These are phyloP conservation scores for Chenopodium quinoa DNA, from an alignment of 148 eudicot species.

Conservation along the genomic window DNA sequence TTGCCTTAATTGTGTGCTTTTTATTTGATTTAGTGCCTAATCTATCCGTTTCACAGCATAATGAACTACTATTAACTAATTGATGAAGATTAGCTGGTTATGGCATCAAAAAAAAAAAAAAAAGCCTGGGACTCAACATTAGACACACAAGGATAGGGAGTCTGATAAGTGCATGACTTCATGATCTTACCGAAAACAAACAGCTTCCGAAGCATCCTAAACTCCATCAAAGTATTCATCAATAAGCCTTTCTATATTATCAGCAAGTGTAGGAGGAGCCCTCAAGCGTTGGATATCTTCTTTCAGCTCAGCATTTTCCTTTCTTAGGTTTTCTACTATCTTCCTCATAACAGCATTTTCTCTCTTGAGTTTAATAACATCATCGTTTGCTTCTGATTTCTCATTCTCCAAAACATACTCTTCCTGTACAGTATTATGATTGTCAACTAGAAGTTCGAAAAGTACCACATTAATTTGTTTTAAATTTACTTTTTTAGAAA, in stretches of 20 bases:
- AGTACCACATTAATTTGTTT: not conserved
- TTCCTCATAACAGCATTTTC: constrained; percentile 28
- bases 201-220: not conserved
- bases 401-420: constrained; percentile 11
- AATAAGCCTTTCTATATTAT: constrained; percentile 26
- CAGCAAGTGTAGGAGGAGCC: constrained; percentile 8
- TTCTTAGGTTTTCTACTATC: constrained; percentile 19
- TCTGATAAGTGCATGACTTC: not conserved
- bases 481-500: not conserved
- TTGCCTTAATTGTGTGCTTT: too few relatives aligned
- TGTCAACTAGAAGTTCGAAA: not conserved
- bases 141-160: not conserved
- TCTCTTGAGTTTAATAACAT: constrained; percentile 21
- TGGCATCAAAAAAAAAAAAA: not conserved
- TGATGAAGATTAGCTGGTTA: not conserved
- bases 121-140: not conserved
- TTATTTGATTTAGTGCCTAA: too few relatives aligned
- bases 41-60: too few relatives aligned
- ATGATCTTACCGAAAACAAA: not conserved
- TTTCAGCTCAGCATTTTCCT: constrained; percentile 37
- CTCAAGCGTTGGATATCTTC: constrained; percentile 24
- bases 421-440: constrained; percentile 17
- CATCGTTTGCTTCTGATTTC: not conserved
- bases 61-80: too few relatives aligned
- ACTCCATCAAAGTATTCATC: constrained; percentile 8